Evolutionary conservation across 371 early-diverging fungal genomes (phyloP), one percentile per base, ranked within the genome.

Genomic region (Rhizopus microsporus): DNA sequence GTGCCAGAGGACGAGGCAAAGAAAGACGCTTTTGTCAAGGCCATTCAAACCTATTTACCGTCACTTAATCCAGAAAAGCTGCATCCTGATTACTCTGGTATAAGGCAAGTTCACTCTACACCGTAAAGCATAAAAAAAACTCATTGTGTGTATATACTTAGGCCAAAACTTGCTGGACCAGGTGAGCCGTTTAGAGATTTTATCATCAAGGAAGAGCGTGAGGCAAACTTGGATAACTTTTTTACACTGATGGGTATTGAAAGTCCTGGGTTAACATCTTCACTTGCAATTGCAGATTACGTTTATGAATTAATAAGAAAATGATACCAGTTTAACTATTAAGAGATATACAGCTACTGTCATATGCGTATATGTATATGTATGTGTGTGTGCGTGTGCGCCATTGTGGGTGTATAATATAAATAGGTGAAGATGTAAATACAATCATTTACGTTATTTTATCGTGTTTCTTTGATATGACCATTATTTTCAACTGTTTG

Each of bases 261-360:
- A 65, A 91, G 92, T 50, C 96, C 96, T 2, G 96, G 96, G 2
- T 64, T 95, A 43, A 95, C 96, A 7, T 80, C 89, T 3, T 88
- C 91, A 3, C 75, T 93, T 34, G 94, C 95, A 0, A 93, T 95
- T 46, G 94, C 88, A 0, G 81, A 88, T 34, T 68, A 82, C 63
- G 91, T 93, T 4, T 81, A 78, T 47, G 39, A 58, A 2, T 56
- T 72, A 32, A 73, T 78, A 40, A 50, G 56, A 29, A 46, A 57
- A 49, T 63, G 48, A 48, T n/a, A 23, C 48, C 9, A 8, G 5
- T 35, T 16, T 51, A 47, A 8, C n/a, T 47, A 7, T 23, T 23
- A 23, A 23, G 23, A 23, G 23, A 23, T 23, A 23, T 23, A 23
- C 23, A 23, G 29, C 4, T 46, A 46, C 9, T 29, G 31, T 29